Base-by-base conservation (phyloP, 495 filamentous ascomycete genomes). In the Oidiodendron maius region DNA sequence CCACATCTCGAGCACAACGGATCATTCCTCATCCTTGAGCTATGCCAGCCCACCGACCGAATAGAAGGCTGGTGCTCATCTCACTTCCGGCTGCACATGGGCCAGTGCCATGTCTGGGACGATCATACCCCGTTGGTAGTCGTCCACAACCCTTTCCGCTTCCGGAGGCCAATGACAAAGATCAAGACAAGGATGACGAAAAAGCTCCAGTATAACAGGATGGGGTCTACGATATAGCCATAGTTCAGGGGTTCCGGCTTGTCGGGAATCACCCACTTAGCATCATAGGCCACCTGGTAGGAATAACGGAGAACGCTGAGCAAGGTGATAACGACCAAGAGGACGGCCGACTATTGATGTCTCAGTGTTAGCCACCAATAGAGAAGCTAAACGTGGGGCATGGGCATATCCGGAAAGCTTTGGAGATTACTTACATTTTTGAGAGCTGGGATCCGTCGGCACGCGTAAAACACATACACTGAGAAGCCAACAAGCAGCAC, bases 121-220 rank as follows among this genome's bases (percentile, higher is more conserved):
- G n/a, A n/a, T n/a, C n/a, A n/a, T n/a, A n/a, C 11, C 3, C 35
- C 3, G n/a, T n/a, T n/a, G n/a, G n/a, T n/a, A n/a, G 42, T 42
- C 25, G 32, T 28, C 50, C 50, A 53, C 3, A 48, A 40, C 12
- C 50, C 50, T 2, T 30, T 16, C 3, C 40, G 32, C 50, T 41
- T 53, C 23, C 50, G 44, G 5, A 20, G 24, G 2, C 24, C 50
- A 15, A 53, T 22, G 25, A 38, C 30, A 38, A 53, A 48, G 2
- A 48, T 3, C n/a, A 53, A 37, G 4, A 48, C 43, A n/a, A 53
- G 17, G 44, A 47, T 22, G 37, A 38, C 26, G 44, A 53, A 53
- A 12, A 20, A 30, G 24, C 47, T 20, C 44, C 44, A 53, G 12
- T 16, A 13, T 20, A 44, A 35, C 21, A 51, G 48, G 3, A 51